Evolutionary conservation across 192 early-diverging fungal genomes (phyloP).

Genomic region (Thoreauomyces humboldtii): DNA sequence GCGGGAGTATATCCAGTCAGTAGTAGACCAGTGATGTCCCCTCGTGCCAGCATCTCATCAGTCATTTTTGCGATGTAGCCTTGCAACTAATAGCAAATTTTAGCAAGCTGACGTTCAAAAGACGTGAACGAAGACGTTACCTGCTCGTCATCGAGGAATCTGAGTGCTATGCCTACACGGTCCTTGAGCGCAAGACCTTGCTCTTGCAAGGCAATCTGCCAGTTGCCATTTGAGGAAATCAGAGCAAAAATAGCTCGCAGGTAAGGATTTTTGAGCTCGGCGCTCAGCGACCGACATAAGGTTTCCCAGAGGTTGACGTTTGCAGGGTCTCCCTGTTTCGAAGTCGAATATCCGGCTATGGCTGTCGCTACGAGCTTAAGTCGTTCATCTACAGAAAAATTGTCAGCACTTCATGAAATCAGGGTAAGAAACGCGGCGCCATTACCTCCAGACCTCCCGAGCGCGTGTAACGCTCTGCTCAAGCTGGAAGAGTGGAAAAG

Average conservation of each 20-base stretch:
- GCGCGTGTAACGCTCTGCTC: slow-evolving; percentile 68
- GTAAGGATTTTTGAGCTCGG: slow-evolving; percentile 69
- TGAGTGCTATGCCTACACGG: slow-evolving; percentile 78
- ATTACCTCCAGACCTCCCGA: slow-evolving; percentile 45
- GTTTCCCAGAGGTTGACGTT: slow-evolving; percentile 50
- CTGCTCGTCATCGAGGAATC: slow-evolving; percentile 78
- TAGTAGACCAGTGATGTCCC: slow-evolving; percentile 78
- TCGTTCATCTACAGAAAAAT: slow-evolving; percentile 66
- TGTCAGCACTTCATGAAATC: no score
- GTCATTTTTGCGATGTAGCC: slow-evolving; percentile 58
- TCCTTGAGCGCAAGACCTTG: slow-evolving; percentile 72
- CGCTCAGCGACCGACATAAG: slow-evolving; percentile 59
- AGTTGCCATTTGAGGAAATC: slow-evolving; percentile 75
- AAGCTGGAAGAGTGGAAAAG: slow-evolving; percentile 77
- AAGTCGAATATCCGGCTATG: slow-evolving; percentile 53
- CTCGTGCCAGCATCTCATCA: slow-evolving; percentile 52
- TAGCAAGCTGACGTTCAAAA: background rate
- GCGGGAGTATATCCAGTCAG: slow-evolving; percentile 67
- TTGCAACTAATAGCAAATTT: slow-evolving; percentile 45
- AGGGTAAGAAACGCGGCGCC: no score
- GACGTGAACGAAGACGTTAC: no score
- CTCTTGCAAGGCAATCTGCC: slow-evolving; percentile 73
- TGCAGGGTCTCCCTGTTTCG: slow-evolving; percentile 3
- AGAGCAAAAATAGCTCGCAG: slow-evolving; percentile 86
- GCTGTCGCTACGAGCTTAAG: slow-evolving; percentile 83